Percentiles rank a stretch among this genome's conserved stretches.
Conservation (phyloP, 208 protist genomes). For the Kentomonas sorsogonicus region DNA sequence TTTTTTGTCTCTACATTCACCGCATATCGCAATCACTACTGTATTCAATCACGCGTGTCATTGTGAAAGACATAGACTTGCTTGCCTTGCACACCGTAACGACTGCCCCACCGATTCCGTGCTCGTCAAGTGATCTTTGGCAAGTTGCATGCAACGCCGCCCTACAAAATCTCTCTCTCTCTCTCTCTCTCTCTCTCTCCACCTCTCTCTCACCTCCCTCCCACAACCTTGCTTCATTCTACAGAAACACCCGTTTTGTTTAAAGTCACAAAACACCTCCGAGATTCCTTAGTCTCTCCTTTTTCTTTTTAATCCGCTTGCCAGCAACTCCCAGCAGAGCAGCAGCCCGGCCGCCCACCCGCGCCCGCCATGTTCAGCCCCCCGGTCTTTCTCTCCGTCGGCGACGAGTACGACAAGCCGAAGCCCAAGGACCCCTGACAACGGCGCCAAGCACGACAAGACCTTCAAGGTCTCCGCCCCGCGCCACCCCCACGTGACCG, state of each 20-base stretch:
- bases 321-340: not conserved
- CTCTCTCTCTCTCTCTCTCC: not conserved
- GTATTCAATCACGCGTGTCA: too few species aligned
- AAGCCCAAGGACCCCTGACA: not conserved
- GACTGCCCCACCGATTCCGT: not conserved
- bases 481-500: conserved; percentile 64
- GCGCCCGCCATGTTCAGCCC: conserved; percentile 58
- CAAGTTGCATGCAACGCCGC: not conserved
- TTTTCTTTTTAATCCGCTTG: too few species aligned
- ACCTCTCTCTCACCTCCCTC: conserved; percentile 1
- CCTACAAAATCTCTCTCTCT: not conserved
- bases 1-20: too few species aligned
- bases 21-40: too few species aligned
- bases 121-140: not conserved
- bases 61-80: too few species aligned
- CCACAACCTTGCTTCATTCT: too few species aligned
- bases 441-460: conserved; percentile 15
- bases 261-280: too few species aligned
- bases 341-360: not conserved
- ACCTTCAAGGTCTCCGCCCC: conserved; percentile 72
- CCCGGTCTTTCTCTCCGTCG: conserved; percentile 72
- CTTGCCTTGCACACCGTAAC: not conserved
- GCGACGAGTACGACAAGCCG: conserved; percentile 90
- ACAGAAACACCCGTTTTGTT: too few species aligned
- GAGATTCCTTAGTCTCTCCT: too few species aligned